phyloP scores from a whole-genome alignment of 1,284 basidiomycete species.

The Pseudozyma thailandica region DNA sequence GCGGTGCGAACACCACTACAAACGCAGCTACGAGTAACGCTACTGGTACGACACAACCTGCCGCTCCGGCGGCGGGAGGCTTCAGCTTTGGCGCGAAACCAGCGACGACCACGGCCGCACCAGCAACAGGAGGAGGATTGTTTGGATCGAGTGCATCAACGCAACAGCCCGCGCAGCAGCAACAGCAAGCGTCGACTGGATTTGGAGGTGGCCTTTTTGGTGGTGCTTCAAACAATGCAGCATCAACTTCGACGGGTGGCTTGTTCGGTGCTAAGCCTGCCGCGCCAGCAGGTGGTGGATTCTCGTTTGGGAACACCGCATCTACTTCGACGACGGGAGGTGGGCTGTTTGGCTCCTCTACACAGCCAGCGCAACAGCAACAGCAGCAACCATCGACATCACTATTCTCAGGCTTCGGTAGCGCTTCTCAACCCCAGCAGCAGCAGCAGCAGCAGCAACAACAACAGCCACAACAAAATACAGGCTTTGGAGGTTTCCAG shows the following conservation, averaged over 20 bases:
- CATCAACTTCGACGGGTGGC: slow-evolving; percentile 17
- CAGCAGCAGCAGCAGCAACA: slow-evolving; percentile 14
- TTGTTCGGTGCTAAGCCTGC: slow-evolving; percentile 39
- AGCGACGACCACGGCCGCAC: slow-evolving; percentile 15
- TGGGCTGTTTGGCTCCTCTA: slow-evolving; percentile 21
- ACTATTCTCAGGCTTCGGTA: slow-evolving; percentile 1
- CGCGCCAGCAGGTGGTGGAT: slow-evolving; percentile 25
- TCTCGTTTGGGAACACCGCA: slow-evolving; percentile 39
- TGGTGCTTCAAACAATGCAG: slow-evolving; percentile 8
- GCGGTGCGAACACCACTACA: slow-evolving; percentile 10
- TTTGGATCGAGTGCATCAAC: slow-evolving; percentile 24
- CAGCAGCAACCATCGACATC: slow-evolving; percentile 9
- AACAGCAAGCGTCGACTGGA: slow-evolving; percentile 22
- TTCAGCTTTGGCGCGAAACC: slow-evolving; percentile 52
- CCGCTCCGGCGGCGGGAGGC: slow-evolving; percentile 29
- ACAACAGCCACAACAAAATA: slow-evolving; percentile 24
- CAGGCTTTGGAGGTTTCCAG: slow-evolving; percentile 10
- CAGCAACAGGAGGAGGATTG: slow-evolving; percentile 33
- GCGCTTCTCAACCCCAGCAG: slow-evolving; percentile 5
- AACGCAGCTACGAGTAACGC: slow-evolving; percentile 23
- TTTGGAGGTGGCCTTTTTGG: slow-evolving; percentile 37
- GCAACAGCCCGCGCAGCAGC: slow-evolving; percentile 21
- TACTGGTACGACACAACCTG: slow-evolving; percentile 11
- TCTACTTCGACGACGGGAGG: slow-evolving; percentile 1
- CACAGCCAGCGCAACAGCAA: slow-evolving; percentile 22